Evolutionary conservation across 1,284 basidiomycete species (phyloP), one percentile per base, ranked within the genome.

Genomic region (Cryptococcus floricola): DNA sequence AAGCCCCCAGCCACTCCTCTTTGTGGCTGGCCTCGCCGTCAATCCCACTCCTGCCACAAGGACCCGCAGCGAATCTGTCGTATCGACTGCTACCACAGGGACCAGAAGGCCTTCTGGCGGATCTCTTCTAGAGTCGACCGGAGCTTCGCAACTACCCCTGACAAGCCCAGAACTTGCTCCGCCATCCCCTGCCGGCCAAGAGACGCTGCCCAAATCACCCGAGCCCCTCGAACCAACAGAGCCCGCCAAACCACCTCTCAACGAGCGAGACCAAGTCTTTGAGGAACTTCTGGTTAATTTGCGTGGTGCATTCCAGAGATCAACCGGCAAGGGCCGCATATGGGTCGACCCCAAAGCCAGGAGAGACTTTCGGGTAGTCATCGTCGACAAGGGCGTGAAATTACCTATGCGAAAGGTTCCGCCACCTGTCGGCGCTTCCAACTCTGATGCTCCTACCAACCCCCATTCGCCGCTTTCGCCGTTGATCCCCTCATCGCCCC

Each of bases 1-100:
- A 44, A 92, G 95, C 74, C 84, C 91, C 50, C 86, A 85, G 39
- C 93, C 93, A 25, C 85, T 95, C 50, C 89, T 96, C 88, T 95
- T 95, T 70, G 87, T 93, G 31, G 90, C 90, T 25, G 92, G 93
- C 0, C 82, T 96, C 39, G 85, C 85, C 13, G 58, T 67, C 37
- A 37, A 72, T 44, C 56, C 67, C 59, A n/a, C 47, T 19, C 23
- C 47, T 16, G 16, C 48, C 19, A n/a, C 41, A 23, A 42, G 19
- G 8, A 14, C 8, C 2, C 34, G 13, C 18, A 49, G 67, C 16
- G 61, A 60, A 18, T 44, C 64, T 38, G 54, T 57, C 23, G 38
- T 39, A 12, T 67, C 67, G 19, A 50, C 50, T 27, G 54, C 53
- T 12, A 57, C 59, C 13, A 37, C 56, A 4, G 18, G 48, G 3